Evolutionary conservation across 345 rosid species (phyloP).

Genomic region (Arabidopsis suecica): DNA sequence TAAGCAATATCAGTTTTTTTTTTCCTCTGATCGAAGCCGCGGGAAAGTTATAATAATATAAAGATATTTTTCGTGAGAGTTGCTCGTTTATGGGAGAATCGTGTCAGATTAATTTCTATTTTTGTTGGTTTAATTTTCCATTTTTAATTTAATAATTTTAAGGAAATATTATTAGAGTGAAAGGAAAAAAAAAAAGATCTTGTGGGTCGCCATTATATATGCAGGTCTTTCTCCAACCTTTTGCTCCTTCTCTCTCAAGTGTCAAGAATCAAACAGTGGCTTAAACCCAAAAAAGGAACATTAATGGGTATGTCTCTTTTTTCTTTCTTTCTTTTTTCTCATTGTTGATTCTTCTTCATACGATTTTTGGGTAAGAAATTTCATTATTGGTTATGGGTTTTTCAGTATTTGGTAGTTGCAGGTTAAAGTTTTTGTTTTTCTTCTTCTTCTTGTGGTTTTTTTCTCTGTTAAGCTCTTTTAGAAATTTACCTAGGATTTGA

Average conservation of each 20-base stretch:
- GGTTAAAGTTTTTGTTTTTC: not conserved
- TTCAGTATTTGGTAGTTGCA: not conserved
- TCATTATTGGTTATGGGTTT: slow-evolving; percentile 15
- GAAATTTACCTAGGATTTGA: slow-evolving; percentile 30
- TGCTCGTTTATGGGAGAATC: slow-evolving; percentile 76
- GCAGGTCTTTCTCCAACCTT: slow-evolving; percentile 41
- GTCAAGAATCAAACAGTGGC: slow-evolving; percentile 34
- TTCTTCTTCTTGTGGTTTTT: slow-evolving; percentile 24
- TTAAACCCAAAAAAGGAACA: slow-evolving; percentile 16
- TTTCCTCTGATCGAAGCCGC: slow-evolving; percentile 1
- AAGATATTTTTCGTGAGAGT: slow-evolving; percentile 36
- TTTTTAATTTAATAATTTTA: slow-evolving; percentile 15
- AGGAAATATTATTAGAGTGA: slow-evolving; percentile 29
- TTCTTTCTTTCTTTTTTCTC: slow-evolving; percentile 17
- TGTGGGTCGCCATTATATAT: slow-evolving; percentile 43
- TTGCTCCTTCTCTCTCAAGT: slow-evolving; percentile 22
- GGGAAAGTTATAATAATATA: slow-evolving; percentile 7
- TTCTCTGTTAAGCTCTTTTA: slow-evolving; percentile 8
- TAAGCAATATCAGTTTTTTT: not conserved
- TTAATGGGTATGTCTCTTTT: slow-evolving; percentile 58
- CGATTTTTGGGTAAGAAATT: slow-evolving; percentile 9
- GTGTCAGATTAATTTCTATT: slow-evolving; percentile 57
- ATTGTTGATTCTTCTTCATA: slow-evolving; percentile 10
- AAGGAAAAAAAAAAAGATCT: slow-evolving; percentile 37
- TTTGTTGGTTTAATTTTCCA: slow-evolving; percentile 35